Evolutionary conservation across 345 rosid genomes (phyloP).

Genomic region (Citropsis articulata): DNA sequence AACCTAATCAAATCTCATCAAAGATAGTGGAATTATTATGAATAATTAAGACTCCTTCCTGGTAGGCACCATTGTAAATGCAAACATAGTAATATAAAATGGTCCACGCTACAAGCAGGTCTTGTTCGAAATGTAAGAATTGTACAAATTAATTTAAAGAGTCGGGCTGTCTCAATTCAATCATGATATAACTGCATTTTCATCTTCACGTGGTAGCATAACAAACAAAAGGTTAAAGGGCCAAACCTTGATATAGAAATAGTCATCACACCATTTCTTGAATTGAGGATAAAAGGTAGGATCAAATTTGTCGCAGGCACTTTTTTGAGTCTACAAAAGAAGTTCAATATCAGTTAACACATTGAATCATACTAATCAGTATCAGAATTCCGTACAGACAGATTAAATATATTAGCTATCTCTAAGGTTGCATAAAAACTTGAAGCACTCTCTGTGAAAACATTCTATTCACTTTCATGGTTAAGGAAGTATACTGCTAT

Average conservation of each 20-base stretch:
- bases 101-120: not conserved
- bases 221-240: not conserved
- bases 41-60: not conserved
- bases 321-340: constrained; percentile 63
- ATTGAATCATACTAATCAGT: not conserved
- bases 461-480: not conserved
- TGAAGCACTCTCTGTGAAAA: not conserved
- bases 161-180: not conserved
- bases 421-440: not conserved
- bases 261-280: constrained; percentile 98
- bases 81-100: not conserved
- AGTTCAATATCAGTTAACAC: not conserved
- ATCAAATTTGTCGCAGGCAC: constrained; percentile 87
- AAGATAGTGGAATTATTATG: not conserved
- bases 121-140: not conserved
- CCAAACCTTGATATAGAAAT: constrained; percentile 81
- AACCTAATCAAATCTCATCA: not conserved
- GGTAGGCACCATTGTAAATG: not conserved
- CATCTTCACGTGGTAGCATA: not conserved
- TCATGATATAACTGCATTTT: not conserved
- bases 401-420: not conserved
- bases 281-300: constrained; percentile 82
- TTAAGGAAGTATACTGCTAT: not conserved
- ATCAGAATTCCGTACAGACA: not conserved
- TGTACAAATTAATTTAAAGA: not conserved